Base-by-base conservation (phyloP, 164 flowering plant genomes). In the Tinospora cordifolia region DNA sequence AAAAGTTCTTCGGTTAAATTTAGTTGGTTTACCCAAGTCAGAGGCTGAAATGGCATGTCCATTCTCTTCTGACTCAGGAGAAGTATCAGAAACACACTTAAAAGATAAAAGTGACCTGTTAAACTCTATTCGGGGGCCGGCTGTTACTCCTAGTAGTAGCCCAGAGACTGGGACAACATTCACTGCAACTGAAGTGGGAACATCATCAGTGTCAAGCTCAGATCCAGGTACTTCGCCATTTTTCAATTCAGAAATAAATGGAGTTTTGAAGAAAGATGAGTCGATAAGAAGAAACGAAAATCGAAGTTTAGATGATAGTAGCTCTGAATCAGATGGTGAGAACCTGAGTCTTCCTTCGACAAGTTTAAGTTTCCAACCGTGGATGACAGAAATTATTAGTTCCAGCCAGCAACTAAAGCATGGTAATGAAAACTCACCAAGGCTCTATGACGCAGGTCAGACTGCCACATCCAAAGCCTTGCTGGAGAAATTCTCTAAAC, bases 101-200 rank as follows among this genome's bases (percentile, higher is more conserved):
- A 71, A 74, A 65, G 70, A 76, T 8, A 71, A 74, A 60, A 63
- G 62, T 71, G 83, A 78, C 25, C 40, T 76, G 30, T 25, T 73
- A 58, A 74, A 78, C 63, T 54, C 74, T 24, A 79, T 82, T 51
- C 82, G 76, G 51, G 97, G 84, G 36, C 97, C 93, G 60, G 84
- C 75, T 70, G 97, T 87, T 65, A 93, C 96, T 74, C 98, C 98
- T 25, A 83, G 78, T 17, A 86, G 96, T 77, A 93, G 96, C 79
- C 97, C 96, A 27, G 98, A 88, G 17, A 84, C 82, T 10, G 90
- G 80, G 67, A 82, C 91, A 9, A 80, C 87, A 49, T 78, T 87
- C 60, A 84, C 91, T 62, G 66, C 81, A 62, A 91, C 97, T 40
- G 90, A 88, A 75, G 80, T 72, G 46, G 88, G 95, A 69, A 82